phyloP scores from a whole-genome alignment of 2,329 filamentous ascomycete species.

The Pestalotiopsis sp. region DNA sequence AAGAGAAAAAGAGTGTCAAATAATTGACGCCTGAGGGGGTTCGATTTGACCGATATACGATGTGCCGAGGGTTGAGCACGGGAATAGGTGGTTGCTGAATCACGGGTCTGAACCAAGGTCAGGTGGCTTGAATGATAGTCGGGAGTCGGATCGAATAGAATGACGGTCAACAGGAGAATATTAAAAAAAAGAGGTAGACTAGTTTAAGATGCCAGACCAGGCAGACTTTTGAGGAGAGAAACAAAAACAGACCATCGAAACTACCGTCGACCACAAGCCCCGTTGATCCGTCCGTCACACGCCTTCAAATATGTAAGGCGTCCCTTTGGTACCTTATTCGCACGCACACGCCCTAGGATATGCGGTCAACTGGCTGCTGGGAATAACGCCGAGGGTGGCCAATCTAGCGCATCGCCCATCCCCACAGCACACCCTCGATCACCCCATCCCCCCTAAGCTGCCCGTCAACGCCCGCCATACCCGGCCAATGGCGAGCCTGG shows the following conservation, averaged over 20 bases:
- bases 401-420: background rate
- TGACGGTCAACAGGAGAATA: no score
- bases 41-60: no score
- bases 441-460: background rate
- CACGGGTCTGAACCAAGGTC: no score
- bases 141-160: no score
- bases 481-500: background rate
- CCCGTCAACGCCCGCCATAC: background rate
- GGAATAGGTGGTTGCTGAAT: no score
- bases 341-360: background rate
- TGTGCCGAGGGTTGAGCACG: no score
- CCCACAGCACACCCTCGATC: background rate
- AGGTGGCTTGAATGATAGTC: no score
- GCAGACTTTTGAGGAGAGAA: background rate
- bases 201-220: background rate
- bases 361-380: background rate
- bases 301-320: background rate
- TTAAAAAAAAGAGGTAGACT: background rate
- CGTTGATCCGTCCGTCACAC: background rate
- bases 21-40: background rate
- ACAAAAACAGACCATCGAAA: background rate
- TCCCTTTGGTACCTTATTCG: background rate
- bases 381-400: background rate
- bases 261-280: background rate
- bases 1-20: background rate